These are phyloP conservation scores for Aspergillus bertholletiae DNA, from an alignment of 495 filamentous ascomycete species.

Conservation along the genomic window DNA sequence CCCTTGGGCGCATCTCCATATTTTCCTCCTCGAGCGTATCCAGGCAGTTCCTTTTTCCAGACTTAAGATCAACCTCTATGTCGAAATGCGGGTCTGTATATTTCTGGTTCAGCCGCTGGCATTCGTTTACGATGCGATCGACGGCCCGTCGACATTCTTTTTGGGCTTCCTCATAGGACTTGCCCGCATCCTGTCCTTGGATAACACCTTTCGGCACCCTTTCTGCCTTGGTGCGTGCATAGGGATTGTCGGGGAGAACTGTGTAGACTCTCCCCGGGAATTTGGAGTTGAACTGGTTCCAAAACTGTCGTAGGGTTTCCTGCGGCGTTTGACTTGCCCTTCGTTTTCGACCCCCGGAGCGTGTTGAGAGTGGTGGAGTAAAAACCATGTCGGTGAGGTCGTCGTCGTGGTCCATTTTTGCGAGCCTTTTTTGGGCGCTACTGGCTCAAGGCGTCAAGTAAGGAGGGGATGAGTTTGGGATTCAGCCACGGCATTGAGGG, in stretches of 20 bases:
- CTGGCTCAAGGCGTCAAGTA: not conserved
- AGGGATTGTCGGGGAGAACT: slow-evolving; percentile 69
- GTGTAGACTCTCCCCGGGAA: slow-evolving; percentile 59
- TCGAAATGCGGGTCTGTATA: slow-evolving; percentile 90
- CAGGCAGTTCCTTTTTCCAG: slow-evolving; percentile 54
- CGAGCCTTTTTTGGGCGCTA: not conserved
- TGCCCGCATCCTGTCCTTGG: slow-evolving; percentile 53
- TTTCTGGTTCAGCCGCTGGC: slow-evolving; percentile 79
- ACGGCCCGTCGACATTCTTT: slow-evolving; percentile 70
- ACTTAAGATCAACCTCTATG: slow-evolving; percentile 76
- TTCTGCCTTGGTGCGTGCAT: slow-evolving; percentile 59
- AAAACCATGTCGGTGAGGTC: slow-evolving; percentile 24
- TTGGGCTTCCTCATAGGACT: slow-evolving; percentile 70
- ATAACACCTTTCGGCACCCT: slow-evolving; percentile 49
- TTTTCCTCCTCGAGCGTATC: slow-evolving; percentile 52
- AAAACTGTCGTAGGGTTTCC: slow-evolving; percentile 70
- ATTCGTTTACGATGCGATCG: slow-evolving; percentile 77
- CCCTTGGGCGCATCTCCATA: slow-evolving; percentile 47
- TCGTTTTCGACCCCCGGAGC: slow-evolving; percentile 35
- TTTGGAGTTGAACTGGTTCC: slow-evolving; percentile 70
- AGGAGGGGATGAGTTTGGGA: not conserved
- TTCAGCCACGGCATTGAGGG: not conserved
- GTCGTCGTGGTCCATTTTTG: slow-evolving; percentile 34
- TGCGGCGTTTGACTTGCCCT: slow-evolving; percentile 64
- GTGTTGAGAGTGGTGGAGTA: slow-evolving; percentile 32